These are phyloP conservation scores for Linderina pennispora DNA, from an alignment of 192 early-diverging fungal genomes.

Conservation along the genomic window DNA sequence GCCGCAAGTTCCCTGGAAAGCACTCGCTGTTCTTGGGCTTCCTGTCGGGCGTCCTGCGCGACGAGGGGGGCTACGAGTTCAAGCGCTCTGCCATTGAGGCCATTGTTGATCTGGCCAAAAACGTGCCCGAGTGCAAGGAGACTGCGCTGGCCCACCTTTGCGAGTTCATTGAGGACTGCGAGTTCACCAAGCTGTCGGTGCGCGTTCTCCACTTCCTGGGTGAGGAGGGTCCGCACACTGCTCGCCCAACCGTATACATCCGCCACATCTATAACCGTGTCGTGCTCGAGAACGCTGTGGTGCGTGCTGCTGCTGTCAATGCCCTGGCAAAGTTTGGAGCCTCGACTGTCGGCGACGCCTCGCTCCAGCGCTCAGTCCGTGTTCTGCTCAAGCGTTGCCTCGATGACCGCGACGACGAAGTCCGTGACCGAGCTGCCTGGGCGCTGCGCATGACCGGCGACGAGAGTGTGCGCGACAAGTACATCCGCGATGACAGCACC, in stretches of 20 bases:
- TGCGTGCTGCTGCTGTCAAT: conserved; percentile 93
- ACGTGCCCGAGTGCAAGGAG: conserved; percentile 92
- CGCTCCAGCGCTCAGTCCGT: conserved; percentile 66
- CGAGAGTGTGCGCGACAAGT: conserved; percentile 56
- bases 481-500: conserved; percentile 80
- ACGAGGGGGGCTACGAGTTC: conserved; percentile 97
- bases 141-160: conserved; percentile 91
- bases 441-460: conserved; percentile 75
- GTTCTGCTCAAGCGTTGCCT: conserved; percentile 89
- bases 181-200: conserved; percentile 98
- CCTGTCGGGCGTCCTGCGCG: conserved; percentile 84
- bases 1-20: conserved; percentile 95
- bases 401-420: conserved; percentile 98
- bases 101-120: conserved; percentile 91
- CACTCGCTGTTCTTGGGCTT: conserved; percentile 91
- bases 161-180: conserved; percentile 99
- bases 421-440: conserved; percentile 91
- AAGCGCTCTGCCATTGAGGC: conserved; percentile 96
- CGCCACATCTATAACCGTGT: conserved; percentile 99
- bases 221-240: conserved; percentile 85
- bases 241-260: conserved; percentile 92
- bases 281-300: conserved; percentile 94
- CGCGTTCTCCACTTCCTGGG: conserved; percentile 93
- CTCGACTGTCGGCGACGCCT: conserved; percentile 63
- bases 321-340: conserved; percentile 90